Evolutionary conservation across 495 filamentous ascomycete species (phyloP).

Genomic region (Aspergillus affinis): DNA sequence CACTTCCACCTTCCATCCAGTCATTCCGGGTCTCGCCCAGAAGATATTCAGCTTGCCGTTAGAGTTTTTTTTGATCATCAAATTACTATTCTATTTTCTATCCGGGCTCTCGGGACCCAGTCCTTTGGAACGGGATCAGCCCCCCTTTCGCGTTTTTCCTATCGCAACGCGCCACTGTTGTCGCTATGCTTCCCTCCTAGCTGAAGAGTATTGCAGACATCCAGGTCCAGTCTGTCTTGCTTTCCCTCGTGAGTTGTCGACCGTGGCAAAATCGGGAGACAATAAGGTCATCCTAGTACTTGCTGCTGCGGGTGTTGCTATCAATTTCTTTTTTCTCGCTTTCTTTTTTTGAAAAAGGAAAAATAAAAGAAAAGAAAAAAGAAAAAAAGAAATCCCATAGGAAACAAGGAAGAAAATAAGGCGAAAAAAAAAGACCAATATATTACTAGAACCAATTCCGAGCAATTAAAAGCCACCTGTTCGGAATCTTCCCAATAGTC

Average conservation of each 20-base stretch:
- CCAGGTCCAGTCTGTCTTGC: constrained; percentile 5
- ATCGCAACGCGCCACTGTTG: constrained; percentile 18
- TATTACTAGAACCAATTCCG: background rate
- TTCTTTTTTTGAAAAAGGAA: background rate
- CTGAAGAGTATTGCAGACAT: constrained; percentile 5
- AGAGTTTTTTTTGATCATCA: background rate
- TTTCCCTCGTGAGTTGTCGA: constrained; percentile 17
- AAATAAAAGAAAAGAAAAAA: background rate
- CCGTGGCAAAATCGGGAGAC: constrained; percentile 19
- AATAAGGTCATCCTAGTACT: constrained; percentile 1
- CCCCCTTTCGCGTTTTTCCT: constrained; percentile 8
- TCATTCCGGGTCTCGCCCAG: constrained; percentile 1
- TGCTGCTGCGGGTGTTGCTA: background rate
- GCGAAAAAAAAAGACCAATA: background rate
- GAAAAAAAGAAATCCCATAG: background rate
- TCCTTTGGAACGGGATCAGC: constrained; percentile 24
- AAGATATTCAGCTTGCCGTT: background rate
- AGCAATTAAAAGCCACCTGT: background rate
- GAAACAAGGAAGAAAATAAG: background rate
- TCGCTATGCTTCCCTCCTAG: constrained; percentile 12
- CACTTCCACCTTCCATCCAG: constrained; percentile 10
- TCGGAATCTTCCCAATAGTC: background rate
- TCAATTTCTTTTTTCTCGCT: constrained; percentile 1
- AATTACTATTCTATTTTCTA: constrained; percentile 12
- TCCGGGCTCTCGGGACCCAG: constrained; percentile 27